These are phyloP conservation scores for Oropetium thomaeum DNA, from an alignment of 176 grass and related monocot species.

Conservation along the genomic window DNA sequence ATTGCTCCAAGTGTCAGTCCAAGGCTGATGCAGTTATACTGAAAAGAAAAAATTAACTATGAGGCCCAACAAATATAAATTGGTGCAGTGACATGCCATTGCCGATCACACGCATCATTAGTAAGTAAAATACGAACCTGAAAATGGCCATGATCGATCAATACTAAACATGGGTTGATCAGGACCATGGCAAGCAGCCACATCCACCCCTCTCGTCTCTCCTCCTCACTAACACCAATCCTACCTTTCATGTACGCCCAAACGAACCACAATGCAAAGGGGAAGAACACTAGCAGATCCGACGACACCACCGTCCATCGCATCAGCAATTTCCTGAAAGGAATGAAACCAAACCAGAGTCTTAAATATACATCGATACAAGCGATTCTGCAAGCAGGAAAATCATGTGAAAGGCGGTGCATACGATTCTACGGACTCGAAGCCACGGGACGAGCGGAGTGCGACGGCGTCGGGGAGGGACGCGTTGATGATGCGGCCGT, in stretches of 20 bases:
- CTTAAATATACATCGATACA: not conserved
- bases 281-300: conserved; percentile 70
- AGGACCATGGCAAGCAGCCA: conserved; percentile 82
- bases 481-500: conserved; percentile 66
- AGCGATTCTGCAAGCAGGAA: not conserved
- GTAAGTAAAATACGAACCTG: conserved; percentile 44
- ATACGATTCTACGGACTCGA: conserved; percentile 71
- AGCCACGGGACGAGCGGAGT: conserved; percentile 70
- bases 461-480: conserved; percentile 68
- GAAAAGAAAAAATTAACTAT: conserved; percentile 17
- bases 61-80: not conserved
- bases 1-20: conserved; percentile 71
- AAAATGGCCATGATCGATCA: conserved; percentile 95
- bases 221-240: conserved; percentile 19
- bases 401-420: not conserved
- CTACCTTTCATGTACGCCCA: conserved; percentile 51
- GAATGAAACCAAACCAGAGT: conserved; percentile 8
- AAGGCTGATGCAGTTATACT: conserved; percentile 97
- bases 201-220: conserved; percentile 37
- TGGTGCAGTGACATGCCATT: not conserved
- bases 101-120: not conserved
- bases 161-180: conserved; percentile 69
- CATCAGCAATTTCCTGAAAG: conserved; percentile 77
- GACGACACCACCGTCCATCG: conserved; percentile 86
- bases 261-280: conserved; percentile 65